phyloP scores from a whole-genome alignment of 2,329 filamentous ascomycete species.

The Eutypa lata region DNA sequence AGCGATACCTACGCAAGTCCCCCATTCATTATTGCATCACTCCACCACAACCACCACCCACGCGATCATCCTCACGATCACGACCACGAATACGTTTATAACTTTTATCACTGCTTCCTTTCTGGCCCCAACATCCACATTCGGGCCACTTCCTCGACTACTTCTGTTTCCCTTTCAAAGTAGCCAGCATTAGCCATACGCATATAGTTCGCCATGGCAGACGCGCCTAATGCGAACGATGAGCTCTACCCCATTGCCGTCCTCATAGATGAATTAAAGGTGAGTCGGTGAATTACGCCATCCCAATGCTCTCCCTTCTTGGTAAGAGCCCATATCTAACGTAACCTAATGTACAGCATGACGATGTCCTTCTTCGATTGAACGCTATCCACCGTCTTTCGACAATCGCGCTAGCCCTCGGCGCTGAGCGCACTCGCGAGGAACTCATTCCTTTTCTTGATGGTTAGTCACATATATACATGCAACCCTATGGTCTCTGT shows the following conservation, averaged over 20 bases:
- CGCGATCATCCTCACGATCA: neutral
- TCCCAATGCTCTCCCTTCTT: slow-evolving; percentile 13
- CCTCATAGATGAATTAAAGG: slow-evolving; percentile 99
- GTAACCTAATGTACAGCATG: slow-evolving; percentile 62
- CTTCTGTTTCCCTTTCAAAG: slow-evolving; percentile 1
- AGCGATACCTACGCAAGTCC: no score
- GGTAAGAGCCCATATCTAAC: slow-evolving; percentile 1
- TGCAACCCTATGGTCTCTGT: slow-evolving; percentile 5
- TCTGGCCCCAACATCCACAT: neutral
- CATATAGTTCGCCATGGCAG: slow-evolving; percentile 67
- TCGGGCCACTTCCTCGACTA: slow-evolving; percentile 1
- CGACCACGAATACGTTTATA: neutral
- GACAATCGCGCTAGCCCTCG: slow-evolving; percentile 94
- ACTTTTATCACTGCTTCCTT: neutral
- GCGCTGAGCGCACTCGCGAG: slow-evolving; percentile 93
- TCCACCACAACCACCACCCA: neutral
- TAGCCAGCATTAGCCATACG: slow-evolving; percentile 5
- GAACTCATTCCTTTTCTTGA: slow-evolving; percentile 99
- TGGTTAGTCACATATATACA: slow-evolving; percentile 59
- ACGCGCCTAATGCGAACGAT: slow-evolving; percentile 87
- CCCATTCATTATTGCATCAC: slow-evolving; percentile 1
- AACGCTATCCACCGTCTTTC: slow-evolving; percentile 98
- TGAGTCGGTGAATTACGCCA: slow-evolving; percentile 40
- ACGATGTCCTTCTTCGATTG: slow-evolving; percentile 94
- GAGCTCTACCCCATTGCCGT: slow-evolving; percentile 99